These are phyloP conservation scores for Pseudohalonectria lignicola DNA, from an alignment of 2,329 filamentous ascomycete species.

Conservation along the genomic window DNA sequence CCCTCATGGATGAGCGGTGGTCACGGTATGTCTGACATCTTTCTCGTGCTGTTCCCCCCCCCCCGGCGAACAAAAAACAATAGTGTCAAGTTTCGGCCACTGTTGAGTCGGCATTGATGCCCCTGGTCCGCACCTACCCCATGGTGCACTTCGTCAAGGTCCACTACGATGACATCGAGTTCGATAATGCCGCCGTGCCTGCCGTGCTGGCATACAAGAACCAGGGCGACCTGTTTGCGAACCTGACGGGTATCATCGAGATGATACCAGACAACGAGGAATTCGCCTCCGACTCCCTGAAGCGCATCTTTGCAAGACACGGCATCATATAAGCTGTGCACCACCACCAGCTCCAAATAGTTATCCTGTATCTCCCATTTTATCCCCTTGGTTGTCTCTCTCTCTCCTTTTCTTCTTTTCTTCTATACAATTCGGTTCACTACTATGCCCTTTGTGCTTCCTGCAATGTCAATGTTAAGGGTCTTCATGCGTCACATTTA, in stretches of 20 bases:
- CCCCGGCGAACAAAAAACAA: conserved; percentile 4
- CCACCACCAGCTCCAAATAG: neutral
- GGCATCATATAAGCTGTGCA: conserved; percentile 32
- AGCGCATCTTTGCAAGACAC: conserved; percentile 40
- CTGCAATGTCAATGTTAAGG: no score
- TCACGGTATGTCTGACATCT: conserved; percentile 12
- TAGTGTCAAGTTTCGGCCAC: conserved; percentile 70
- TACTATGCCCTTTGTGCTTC: no score
- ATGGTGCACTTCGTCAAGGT: conserved; percentile 82
- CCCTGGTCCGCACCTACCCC: conserved; percentile 60
- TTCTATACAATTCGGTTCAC: neutral
- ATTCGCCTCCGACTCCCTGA: conserved; percentile 43
- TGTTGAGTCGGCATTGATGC: conserved; percentile 67
- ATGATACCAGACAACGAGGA: conserved; percentile 65
- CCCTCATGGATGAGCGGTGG: conserved; percentile 7
- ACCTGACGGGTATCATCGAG: conserved; percentile 75
- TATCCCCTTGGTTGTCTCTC: neutral
- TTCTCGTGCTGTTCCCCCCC: neutral
- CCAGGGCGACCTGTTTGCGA: conserved; percentile 81
- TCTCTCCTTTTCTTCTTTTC: neutral
- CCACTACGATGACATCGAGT: conserved; percentile 85
- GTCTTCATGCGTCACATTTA: no score
- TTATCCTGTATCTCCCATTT: neutral
- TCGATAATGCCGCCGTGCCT: conserved; percentile 79
- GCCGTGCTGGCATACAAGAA: conserved; percentile 82